Base-by-base conservation (phyloP, 2,329 filamentous ascomycete genomes). In the Monosporascus cannonballus region DNA sequence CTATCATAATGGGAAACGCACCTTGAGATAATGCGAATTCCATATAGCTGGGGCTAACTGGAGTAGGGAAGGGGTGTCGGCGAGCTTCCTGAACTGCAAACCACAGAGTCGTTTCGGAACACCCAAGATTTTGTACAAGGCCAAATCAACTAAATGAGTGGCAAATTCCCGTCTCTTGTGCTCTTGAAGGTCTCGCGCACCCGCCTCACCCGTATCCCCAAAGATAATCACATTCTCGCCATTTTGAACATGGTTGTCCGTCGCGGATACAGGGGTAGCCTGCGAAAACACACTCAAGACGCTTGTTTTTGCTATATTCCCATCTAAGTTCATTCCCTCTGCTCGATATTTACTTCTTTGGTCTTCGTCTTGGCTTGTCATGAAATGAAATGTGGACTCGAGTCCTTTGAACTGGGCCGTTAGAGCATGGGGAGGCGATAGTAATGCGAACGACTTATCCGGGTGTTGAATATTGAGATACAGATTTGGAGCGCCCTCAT, bases 11-110 rank as follows among this genome's bases (percentile, higher is more conserved):
- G 57, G 34, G 36, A 37, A 51, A 18, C 20, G 15, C 27, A 64
- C 68, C 59, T 65, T 58, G 17, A 68, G 62, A 54, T 70, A 68
- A 9, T 56, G 59, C 15, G 62, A 58, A 48, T 69, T 67, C 65
- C 67, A 70, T 2, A 69, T 64, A 41, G 60, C 57, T 14, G 68
- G 68, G 4, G 67, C 67, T 50, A 69, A 51, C 14, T 66, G 64
- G 17, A 67, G 59, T 30, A 69, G 48, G 3, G 64, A 59, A 1
- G 61, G 60, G 18, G 49, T 48, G 8, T 24, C 38, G 47, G 51
- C 27, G 17, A 51, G 51, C 9, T 54, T 55, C 49, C 50, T 59
- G 22, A 51, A 36, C 51, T 55, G 51, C 51, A 54, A 52, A 41
- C 44, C 64, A 51, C 7, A 51, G 44, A 38, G 47, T 27, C 24